Evolutionary conservation across 2,329 filamentous ascomycete species (phyloP).

Genomic region (Paracoccidioides brasiliensis): DNA sequence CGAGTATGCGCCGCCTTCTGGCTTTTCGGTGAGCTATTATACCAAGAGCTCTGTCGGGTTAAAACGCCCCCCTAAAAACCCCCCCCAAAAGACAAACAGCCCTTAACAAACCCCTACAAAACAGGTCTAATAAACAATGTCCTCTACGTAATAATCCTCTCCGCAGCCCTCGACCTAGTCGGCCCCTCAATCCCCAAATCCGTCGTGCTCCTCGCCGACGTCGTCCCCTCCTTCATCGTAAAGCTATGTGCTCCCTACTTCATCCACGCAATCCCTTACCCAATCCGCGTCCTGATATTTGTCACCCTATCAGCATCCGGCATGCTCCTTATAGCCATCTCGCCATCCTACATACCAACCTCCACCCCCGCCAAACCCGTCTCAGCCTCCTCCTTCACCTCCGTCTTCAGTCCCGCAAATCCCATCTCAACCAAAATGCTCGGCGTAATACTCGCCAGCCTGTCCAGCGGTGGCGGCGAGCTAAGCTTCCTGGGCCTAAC

Average conservation of each 20-base stretch:
- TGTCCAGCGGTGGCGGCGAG: conserved; percentile 79
- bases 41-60: background rate
- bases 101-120: background rate
- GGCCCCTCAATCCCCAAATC: conserved; percentile 77
- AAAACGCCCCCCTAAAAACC: background rate
- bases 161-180: conserved; percentile 87
- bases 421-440: conserved; percentile 63
- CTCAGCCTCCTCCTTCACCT: conserved; percentile 35
- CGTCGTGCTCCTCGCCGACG: conserved; percentile 82
- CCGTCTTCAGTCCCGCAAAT: conserved; percentile 11
- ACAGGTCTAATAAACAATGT: conserved; percentile 89
- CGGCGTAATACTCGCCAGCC: conserved; percentile 71
- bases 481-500: conserved; percentile 82
- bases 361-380: conserved; percentile 39
- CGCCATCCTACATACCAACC: conserved; percentile 40
- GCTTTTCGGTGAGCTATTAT: conserved; percentile 60
- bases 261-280: conserved; percentile 77
- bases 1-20: conserved; percentile 74
- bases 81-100: background rate
- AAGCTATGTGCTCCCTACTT: conserved; percentile 89
- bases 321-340: conserved; percentile 80
- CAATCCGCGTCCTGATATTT: conserved; percentile 59
- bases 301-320: conserved; percentile 63
- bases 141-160: conserved; percentile 93
- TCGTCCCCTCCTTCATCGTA: conserved; percentile 74